These are phyloP conservation scores for Aleurites moluccanus DNA, from an alignment of 441 rosid species.

Conservation along the genomic window DNA sequence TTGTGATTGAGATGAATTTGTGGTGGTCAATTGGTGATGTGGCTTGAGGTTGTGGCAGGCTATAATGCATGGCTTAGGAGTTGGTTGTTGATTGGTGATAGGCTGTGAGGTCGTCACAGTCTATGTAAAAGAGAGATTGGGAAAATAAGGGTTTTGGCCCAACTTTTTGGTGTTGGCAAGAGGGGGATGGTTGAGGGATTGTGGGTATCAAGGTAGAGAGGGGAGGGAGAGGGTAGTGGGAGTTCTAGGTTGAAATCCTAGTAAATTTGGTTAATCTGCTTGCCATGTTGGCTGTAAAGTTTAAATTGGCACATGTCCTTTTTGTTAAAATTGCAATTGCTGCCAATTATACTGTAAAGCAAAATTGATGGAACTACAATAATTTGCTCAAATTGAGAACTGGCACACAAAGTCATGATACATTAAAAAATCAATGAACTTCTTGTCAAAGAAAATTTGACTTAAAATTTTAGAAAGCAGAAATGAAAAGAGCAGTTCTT, in stretches of 20 bases:
- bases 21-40: not conserved
- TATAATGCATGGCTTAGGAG: too few species aligned
- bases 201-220: too few species aligned
- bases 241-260: not conserved
- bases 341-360: not conserved
- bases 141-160: not conserved
- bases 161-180: not conserved
- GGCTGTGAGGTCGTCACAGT: not conserved
- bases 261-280: not conserved
- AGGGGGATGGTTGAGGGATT: not conserved
- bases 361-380: not conserved
- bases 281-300: not conserved
- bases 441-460: not conserved
- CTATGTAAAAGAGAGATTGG: too few species aligned
- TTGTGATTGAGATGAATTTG: too few species aligned
- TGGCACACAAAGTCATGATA: not conserved
- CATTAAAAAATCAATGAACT: not conserved
- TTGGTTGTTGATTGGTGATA: not conserved
- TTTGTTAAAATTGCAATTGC: not conserved
- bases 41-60: too few species aligned
- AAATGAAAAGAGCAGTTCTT: not conserved
- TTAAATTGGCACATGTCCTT: not conserved
- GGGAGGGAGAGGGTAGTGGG: too few species aligned
- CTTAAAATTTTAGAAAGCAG: not conserved
- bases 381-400: not conserved